Evolutionary conservation across 2,329 filamentous ascomycete genomes (phyloP).

Genomic region (Pseudopithomyces chartarum): DNA sequence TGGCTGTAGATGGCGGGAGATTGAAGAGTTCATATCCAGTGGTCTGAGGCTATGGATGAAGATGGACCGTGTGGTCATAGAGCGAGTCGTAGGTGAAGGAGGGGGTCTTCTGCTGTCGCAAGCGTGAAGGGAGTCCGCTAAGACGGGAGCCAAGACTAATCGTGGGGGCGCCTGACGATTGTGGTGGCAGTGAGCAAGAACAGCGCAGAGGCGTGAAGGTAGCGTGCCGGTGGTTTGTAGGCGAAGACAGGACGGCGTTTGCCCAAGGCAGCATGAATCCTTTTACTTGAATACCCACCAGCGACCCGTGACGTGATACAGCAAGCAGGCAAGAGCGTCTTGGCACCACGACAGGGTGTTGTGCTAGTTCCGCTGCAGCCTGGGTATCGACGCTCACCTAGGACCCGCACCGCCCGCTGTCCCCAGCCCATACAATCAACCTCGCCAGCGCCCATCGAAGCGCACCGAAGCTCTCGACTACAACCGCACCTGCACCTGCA

Average conservation of each 20-base stretch:
- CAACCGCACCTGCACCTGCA: too few species aligned
- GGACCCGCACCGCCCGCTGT: not conserved
- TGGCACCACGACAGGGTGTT: not conserved
- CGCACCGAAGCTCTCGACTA: constrained; percentile 8
- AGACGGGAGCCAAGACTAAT: not conserved
- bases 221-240: not conserved
- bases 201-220: not conserved
- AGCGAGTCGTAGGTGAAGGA: constrained; percentile 16
- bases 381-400: not conserved
- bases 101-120: constrained; percentile 16
- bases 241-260: not conserved
- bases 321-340: constrained; percentile 1
- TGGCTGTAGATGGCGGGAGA: constrained; percentile 25
- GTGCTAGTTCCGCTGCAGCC: not conserved
- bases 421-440: too few species aligned
- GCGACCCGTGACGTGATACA: not conserved
- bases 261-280: not conserved
- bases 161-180: constrained; percentile 21
- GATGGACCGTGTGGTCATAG: constrained; percentile 22
- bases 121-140: constrained; percentile 4
- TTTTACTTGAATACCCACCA: not conserved
- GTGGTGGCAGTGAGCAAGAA: constrained; percentile 18
- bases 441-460: too few species aligned
- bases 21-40: constrained; percentile 44
- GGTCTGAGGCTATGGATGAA: constrained; percentile 27